These are phyloP conservation scores for Termitomyces titanicus DNA, from an alignment of 768 basidiomycete genomes.

Conservation along the genomic window DNA sequence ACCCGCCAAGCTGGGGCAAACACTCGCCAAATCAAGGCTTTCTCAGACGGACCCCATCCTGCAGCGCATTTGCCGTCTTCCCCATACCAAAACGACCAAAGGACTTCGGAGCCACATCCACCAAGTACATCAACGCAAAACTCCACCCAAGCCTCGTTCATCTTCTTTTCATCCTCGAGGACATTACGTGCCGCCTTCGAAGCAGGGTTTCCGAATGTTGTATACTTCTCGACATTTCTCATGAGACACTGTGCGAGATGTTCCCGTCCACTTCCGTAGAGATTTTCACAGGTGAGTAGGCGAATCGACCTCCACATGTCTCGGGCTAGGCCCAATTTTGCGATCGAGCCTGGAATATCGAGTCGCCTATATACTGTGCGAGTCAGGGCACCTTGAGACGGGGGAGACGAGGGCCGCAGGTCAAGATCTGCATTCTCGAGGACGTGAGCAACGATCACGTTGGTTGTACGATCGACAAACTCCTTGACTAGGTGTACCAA, in stretches of 20 bases:
- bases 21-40: slow-evolving; percentile 31
- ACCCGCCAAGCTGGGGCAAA: slow-evolving; percentile 47
- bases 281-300: too few species aligned
- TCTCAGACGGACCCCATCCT: background rate
- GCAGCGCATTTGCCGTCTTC: background rate
- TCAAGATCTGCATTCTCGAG: slow-evolving; percentile 42
- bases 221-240: slow-evolving; percentile 41
- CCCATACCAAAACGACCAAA: slow-evolving; percentile 51
- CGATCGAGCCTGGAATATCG: slow-evolving; percentile 7
- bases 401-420: slow-evolving; percentile 25
- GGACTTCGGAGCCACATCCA: slow-evolving; percentile 39
- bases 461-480: slow-evolving; percentile 35
- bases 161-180: slow-evolving; percentile 26
- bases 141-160: slow-evolving; percentile 53
- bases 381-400: slow-evolving; percentile 2
- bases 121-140: slow-evolving; percentile 54
- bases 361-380: slow-evolving; percentile 7
- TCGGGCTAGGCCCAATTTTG: slow-evolving; percentile 55
- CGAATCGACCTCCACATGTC: slow-evolving; percentile 66
- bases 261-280: too few species aligned
- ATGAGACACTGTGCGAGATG: slow-evolving; percentile 46
- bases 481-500: slow-evolving; percentile 17
- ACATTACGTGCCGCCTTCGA: background rate
- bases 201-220: slow-evolving; percentile 21
- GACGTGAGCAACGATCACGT: slow-evolving; percentile 40